These are phyloP conservation scores for Candida boidinii DNA, from an alignment of 805 yeast species.

Conservation along the genomic window DNA sequence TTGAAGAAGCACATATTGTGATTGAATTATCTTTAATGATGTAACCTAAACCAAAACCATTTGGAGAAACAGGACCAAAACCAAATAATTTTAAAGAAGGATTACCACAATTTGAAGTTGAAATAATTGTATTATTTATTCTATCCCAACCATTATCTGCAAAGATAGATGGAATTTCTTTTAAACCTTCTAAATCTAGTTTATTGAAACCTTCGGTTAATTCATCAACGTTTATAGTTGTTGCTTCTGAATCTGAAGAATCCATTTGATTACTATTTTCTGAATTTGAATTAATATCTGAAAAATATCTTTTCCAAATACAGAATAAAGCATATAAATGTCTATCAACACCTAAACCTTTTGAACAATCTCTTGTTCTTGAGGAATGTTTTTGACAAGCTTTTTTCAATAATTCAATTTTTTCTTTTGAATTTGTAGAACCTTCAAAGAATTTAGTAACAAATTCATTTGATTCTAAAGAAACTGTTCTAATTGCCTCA, in stretches of 20 bases:
- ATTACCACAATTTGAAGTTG: constrained; percentile 88
- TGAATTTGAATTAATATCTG: constrained; percentile 11
- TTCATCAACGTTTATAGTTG: constrained; percentile 20
- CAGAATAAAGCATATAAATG: constrained; percentile 83
- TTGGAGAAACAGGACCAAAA: constrained; percentile 83
- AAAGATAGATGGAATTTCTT: constrained; percentile 62
- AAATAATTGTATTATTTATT: constrained; percentile 68
- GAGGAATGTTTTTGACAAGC: constrained; percentile 68
- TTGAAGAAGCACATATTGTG: constrained; percentile 76
- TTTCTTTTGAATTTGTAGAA: constrained; percentile 46
- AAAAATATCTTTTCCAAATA: constrained; percentile 67
- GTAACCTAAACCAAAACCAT: constrained; percentile 91
- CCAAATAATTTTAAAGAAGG: constrained; percentile 84
- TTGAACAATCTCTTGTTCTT: constrained; percentile 60
- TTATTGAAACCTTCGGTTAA: too few species aligned
- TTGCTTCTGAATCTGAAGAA: constrained; percentile 21
- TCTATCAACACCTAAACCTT: constrained; percentile 87
- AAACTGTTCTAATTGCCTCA: constrained; percentile 83
- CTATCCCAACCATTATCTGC: constrained; percentile 86
- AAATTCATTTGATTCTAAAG: constrained; percentile 69
- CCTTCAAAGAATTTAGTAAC: constrained; percentile 78
- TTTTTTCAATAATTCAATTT: constrained; percentile 47
- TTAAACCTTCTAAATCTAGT: too few species aligned
- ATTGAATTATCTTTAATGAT: constrained; percentile 75
- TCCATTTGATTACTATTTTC: constrained; percentile 18